Percentiles rank a stretch among this genome's conserved stretches.
Conservation (phyloP, 371 early-diverging fungal genomes). For the Mucor piriformis region DNA sequence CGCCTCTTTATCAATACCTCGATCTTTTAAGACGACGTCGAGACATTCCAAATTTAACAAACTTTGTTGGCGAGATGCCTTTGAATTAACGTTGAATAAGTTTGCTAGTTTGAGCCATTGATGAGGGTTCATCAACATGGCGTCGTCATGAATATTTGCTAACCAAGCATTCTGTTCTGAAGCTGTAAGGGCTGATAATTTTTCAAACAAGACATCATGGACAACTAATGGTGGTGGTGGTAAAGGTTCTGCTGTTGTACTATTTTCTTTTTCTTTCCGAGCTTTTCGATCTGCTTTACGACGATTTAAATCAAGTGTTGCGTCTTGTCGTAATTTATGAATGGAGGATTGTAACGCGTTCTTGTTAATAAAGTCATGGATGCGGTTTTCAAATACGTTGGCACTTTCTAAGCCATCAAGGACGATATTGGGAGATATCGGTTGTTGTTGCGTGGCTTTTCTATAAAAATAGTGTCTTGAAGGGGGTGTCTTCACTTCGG, state of each 20-base stretch:
- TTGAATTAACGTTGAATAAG: slow-evolving; percentile 46
- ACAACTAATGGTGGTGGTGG: not conserved
- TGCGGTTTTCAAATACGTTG: slow-evolving; percentile 20
- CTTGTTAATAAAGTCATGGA: slow-evolving; percentile 16
- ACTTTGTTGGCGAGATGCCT: slow-evolving; percentile 31
- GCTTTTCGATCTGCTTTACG: slow-evolving; percentile 31
- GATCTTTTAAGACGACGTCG: slow-evolving; percentile 16
- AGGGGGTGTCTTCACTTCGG: slow-evolving; percentile 14
- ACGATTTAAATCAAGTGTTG: slow-evolving; percentile 17
- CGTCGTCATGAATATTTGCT: slow-evolving; percentile 36
- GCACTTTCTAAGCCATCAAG: slow-evolving; percentile 18
- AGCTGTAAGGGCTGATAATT: slow-evolving; percentile 18
- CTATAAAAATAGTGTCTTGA: slow-evolving; percentile 31
- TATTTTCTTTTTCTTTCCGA: slow-evolving; percentile 26
- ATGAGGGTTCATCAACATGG: slow-evolving; percentile 45
- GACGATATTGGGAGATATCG: not conserved
- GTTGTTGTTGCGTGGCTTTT: slow-evolving; percentile 24
- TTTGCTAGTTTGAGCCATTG: slow-evolving; percentile 48
- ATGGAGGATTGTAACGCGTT: slow-evolving; percentile 1
- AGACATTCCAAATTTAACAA: slow-evolving; percentile 18
- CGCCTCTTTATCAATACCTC: slow-evolving; percentile 15
- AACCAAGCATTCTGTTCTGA: slow-evolving; percentile 39
- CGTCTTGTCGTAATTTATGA: not conserved
- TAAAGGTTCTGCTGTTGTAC: not conserved
- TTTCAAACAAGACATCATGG: slow-evolving; percentile 19